Evolutionary conservation across 2,329 filamentous ascomycete genomes (phyloP).

Genomic region (Rhynchosporium agropyri): DNA sequence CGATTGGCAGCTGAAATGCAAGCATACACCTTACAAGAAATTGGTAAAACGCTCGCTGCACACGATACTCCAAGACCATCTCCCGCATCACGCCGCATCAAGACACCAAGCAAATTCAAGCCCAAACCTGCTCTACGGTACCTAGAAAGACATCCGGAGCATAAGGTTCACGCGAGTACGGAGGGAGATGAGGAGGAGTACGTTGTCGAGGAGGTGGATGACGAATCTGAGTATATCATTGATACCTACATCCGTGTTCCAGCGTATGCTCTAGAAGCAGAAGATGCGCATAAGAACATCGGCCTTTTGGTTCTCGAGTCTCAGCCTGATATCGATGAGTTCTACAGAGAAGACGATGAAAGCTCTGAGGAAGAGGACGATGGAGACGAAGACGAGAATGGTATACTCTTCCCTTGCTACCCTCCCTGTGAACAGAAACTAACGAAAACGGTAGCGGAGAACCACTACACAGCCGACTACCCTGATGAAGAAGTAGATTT

Average conservation of each 20-base stretch:
- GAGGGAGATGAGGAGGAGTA: slow-evolving; percentile 44
- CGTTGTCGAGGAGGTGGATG: slow-evolving; percentile 48
- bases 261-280: slow-evolving; percentile 51
- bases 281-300: slow-evolving; percentile 54
- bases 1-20: slow-evolving; percentile 59
- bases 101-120: slow-evolving; percentile 49
- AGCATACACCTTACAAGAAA: slow-evolving; percentile 60
- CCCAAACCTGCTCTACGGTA: slow-evolving; percentile 60
- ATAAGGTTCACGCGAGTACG: slow-evolving; percentile 36
- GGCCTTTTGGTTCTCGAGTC: slow-evolving; percentile 42
- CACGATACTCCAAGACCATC: slow-evolving; percentile 27
- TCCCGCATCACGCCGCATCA: slow-evolving; percentile 17
- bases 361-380: slow-evolving; percentile 66
- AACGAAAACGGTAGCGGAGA: slow-evolving; percentile 59
- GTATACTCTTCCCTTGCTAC: slow-evolving; percentile 42
- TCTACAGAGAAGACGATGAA: slow-evolving; percentile 63
- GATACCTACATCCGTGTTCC: slow-evolving; percentile 67
- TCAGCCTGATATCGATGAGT: slow-evolving; percentile 52
- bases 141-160: slow-evolving; percentile 56
- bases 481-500: slow-evolving; percentile 77
- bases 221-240: slow-evolving; percentile 62
- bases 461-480: slow-evolving; percentile 79
- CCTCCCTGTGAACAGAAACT: slow-evolving; percentile 17
- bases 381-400: slow-evolving; percentile 68
- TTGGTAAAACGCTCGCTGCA: slow-evolving; percentile 45